A percentile compares a stretch with the other conserved stretches of the same genome.
Evolutionary conservation across 805 yeast genomes (phyloP).

Genomic region (Saccharomycopsis sp.): DNA sequence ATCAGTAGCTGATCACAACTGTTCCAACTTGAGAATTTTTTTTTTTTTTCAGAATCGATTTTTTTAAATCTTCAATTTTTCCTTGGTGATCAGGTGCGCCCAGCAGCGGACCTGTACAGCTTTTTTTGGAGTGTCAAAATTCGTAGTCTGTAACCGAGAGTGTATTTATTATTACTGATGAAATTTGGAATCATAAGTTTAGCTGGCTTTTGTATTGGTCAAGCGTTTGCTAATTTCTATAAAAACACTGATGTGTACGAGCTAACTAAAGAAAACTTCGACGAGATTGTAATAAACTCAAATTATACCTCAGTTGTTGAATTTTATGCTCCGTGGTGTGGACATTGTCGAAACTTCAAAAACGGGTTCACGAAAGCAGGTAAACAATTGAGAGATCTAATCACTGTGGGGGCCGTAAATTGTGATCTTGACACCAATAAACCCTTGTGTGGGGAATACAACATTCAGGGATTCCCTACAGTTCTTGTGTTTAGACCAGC

Average conservation of each 20-base stretch:
- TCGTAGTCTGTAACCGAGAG: neutral
- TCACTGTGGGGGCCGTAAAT: conserved; percentile 74
- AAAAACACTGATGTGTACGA: conserved; percentile 45
- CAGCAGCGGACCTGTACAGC: no score
- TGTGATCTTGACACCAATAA: conserved; percentile 71
- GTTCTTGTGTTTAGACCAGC: conserved; percentile 79
- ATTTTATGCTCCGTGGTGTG: conserved; percentile 98
- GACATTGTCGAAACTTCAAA: conserved; percentile 73
- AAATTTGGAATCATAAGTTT: neutral
- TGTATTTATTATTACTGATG: neutral
- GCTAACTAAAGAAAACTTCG: conserved; percentile 50
- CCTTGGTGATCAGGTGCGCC: no score
- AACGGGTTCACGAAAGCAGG: conserved; percentile 62
- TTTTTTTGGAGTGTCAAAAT: no score
- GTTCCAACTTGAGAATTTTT: neutral
- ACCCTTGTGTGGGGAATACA: conserved; percentile 57
- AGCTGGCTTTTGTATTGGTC: neutral
- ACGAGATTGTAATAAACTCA: conserved; percentile 55
- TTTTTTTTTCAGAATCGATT: no score
- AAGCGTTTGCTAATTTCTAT: conserved; percentile 31
- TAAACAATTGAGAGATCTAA: conserved; percentile 44
- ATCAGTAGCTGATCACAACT: neutral
- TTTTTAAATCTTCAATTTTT: neutral
- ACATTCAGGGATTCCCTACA: conserved; percentile 79
- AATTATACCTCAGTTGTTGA: conserved; percentile 80